Conservation (phyloP, 768 basidiomycete species). For the Phylloporus sp. region DNA sequence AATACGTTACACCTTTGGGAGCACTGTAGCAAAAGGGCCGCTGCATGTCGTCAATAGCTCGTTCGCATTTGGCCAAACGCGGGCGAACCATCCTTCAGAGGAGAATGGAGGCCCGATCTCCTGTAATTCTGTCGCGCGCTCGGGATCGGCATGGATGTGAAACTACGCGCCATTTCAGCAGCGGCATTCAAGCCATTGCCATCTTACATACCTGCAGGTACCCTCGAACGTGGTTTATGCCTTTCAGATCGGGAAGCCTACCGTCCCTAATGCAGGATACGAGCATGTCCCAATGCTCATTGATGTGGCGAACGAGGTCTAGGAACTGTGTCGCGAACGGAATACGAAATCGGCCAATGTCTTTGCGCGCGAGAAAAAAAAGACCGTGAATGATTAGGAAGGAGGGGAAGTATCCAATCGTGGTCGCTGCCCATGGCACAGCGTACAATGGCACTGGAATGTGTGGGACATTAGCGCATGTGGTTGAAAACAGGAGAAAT, state of each 20-base stretch:
- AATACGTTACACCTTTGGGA: constrained; percentile 13
- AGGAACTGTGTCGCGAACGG: constrained; percentile 7
- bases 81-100: constrained; percentile 10
- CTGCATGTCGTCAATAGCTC: constrained; percentile 7
- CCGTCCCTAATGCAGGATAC: constrained; percentile 8
- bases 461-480: no score
- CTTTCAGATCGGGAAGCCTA: constrained; percentile 12
- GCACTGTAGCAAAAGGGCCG: constrained; percentile 10
- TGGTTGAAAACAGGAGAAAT: no score
- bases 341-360: constrained; percentile 5
- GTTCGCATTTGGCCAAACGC: constrained; percentile 12
- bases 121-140: constrained; percentile 11
- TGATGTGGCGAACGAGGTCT: constrained; percentile 8
- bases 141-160: not conserved
- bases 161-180: not conserved
- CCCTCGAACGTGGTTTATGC: constrained; percentile 3
- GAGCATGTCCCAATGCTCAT: constrained; percentile 9
- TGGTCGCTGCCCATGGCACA: constrained; percentile 6
- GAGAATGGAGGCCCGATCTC: constrained; percentile 13
- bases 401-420: constrained; percentile 10
- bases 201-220: constrained; percentile 6
- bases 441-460: constrained; percentile 7
- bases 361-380: constrained; percentile 11
- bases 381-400: constrained; percentile 15
- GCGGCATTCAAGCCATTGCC: no score